A percentile compares a stretch with the other conserved stretches of the same genome.
These are phyloP conservation scores for Escallonia rubra DNA, from an alignment of 129 eudicot genomes.

Conservation along the genomic window DNA sequence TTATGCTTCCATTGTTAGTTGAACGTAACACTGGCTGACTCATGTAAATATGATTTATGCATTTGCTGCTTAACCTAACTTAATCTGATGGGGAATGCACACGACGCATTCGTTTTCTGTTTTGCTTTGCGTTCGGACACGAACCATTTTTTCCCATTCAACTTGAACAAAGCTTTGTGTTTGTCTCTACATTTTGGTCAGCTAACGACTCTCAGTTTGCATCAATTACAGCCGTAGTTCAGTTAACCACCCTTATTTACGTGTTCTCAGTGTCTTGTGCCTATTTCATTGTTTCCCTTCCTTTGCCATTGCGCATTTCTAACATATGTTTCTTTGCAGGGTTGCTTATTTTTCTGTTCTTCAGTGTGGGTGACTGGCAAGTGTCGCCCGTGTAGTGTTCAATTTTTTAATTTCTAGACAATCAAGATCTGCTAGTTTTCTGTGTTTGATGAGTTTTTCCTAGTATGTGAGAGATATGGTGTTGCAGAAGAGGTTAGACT, in stretches of 20 bases:
- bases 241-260: not conserved
- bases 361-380: not conserved
- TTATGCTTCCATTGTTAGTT: too few relatives aligned
- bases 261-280: not conserved
- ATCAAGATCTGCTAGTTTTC: constrained; percentile 20
- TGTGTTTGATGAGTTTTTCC: constrained; percentile 20
- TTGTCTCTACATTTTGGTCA: not conserved
- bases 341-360: not conserved
- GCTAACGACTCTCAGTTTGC: not conserved
- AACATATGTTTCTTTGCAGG: not conserved
- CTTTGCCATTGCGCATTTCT: not conserved
- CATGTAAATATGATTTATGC: too few relatives aligned
- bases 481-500: constrained; percentile 69
- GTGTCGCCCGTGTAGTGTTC: not conserved
- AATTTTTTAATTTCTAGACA: constrained; percentile 1
- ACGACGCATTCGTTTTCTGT: too few relatives aligned
- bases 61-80: too few relatives aligned
- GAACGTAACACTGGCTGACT: too few relatives aligned
- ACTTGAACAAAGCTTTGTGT: too few relatives aligned
- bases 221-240: too few relatives aligned
- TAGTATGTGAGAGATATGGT: constrained; percentile 64
- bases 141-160: too few relatives aligned
- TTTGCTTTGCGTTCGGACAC: too few relatives aligned
- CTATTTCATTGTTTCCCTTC: not conserved
- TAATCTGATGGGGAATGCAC: too few relatives aligned